These are phyloP conservation scores for Tolypocladium endophyticum DNA, from an alignment of 2,329 filamentous ascomycete species.

Conservation along the genomic window DNA sequence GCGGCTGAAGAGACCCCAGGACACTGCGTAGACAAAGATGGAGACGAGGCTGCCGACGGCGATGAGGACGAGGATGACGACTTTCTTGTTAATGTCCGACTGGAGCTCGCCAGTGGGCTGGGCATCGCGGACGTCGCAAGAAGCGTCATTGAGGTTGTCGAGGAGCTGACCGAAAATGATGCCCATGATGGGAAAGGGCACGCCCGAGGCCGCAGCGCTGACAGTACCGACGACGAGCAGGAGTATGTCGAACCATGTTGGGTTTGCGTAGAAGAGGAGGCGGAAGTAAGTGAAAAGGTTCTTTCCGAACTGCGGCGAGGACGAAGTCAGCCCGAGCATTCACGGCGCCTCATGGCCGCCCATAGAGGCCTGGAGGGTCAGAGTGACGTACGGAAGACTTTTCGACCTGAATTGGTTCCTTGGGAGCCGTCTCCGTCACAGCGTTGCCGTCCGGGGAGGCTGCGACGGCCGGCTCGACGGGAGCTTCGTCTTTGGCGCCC, in stretches of 20 bases:
- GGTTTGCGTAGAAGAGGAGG: conserved; percentile 33
- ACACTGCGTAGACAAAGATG: conserved; percentile 54
- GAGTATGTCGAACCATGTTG: conserved; percentile 29
- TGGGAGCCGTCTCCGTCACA: background rate
- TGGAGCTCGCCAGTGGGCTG: conserved; percentile 22
- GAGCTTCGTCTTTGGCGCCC: background rate
- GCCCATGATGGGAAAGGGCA: conserved; percentile 53
- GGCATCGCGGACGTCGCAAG: conserved; percentile 29
- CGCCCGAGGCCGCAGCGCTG: conserved; percentile 44
- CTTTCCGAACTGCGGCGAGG: background rate
- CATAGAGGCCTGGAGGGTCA: background rate
- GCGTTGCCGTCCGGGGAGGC: background rate
- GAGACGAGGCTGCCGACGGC: conserved; percentile 51
- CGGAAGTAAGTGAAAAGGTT: conserved; percentile 24
- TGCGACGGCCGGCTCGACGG: background rate
- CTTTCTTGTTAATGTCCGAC: conserved; percentile 40
- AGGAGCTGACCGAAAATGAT: conserved; percentile 55
- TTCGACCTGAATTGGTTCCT: background rate
- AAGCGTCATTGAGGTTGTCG: conserved; percentile 47
- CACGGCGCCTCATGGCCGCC: background rate
- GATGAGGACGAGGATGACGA: conserved; percentile 52
- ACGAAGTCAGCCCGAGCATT: background rate
- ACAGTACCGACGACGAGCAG: conserved; percentile 30
- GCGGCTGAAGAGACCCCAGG: conserved; percentile 54
- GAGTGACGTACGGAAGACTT: background rate